Base-by-base conservation (phyloP, 345 rosid genomes). In the Brassica cretica region DNA sequence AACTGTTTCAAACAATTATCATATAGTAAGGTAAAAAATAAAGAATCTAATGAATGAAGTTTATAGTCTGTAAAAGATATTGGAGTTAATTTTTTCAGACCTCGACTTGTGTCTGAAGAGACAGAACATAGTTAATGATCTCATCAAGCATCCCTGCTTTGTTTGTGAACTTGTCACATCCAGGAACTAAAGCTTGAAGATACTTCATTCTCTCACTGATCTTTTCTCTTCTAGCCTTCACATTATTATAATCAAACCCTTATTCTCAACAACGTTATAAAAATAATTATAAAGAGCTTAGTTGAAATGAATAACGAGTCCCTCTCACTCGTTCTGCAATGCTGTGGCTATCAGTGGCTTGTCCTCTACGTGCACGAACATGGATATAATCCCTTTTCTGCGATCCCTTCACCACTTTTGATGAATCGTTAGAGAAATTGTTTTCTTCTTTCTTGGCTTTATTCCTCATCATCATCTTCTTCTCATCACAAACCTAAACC, bases 81-180 rank as follows among this genome's bases (percentile, higher is more conserved):
- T 46, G 27, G 14, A 33, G 11, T n/a, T 32, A 15, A 70, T 24
- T 11, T 14, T 14, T 0, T 95, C 99, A 61, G 82, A 95, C 99
- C 99, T 95, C 97, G 77, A 95, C 97, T 75, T 95, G 99, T 68
- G 97, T 86, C 71, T 92, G 98, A 64, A 95, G 90, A 65, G 99
- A 95, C 66, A 93, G 99, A 16, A 93, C 99, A 69, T 95, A 95
- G 86, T 95, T 95, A 76, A 95, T 93, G 77, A 93, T 93, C 87
- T 95, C 98, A 87, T 95, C 99, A 24, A 95, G 90, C 99, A 91
- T 95, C 73, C 91, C 97, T 58, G 98, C 99, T 89, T 93, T 93
- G 81, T 98, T 96, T 2, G 97, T 95, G 65, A 95, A 90, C 96
- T 95, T 95, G 83, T 83, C 86, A 74, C 99, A 95, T 74, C 99